Percentiles rank a stretch among this genome's conserved stretches.
Conservation (phyloP, 164 flowering plant genomes). For the Chimonanthus salicifolius region DNA sequence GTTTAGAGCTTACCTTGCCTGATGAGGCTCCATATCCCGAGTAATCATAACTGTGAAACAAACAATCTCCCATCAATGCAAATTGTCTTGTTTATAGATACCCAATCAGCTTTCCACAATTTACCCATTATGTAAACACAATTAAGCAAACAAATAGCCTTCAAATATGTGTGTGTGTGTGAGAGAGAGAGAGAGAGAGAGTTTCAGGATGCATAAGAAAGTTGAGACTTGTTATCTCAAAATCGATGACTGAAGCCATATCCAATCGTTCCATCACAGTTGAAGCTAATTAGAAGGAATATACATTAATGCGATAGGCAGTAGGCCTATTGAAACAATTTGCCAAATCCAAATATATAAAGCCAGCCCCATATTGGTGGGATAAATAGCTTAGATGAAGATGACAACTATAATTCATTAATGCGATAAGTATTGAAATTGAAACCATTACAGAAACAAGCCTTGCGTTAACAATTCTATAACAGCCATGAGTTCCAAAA, state of each 20-base stretch:
- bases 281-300: not conserved
- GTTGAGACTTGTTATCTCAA: not conserved
- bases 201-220: not conserved
- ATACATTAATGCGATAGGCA: not conserved
- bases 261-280: not conserved
- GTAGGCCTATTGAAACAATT: not conserved
- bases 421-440: no score
- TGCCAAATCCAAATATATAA: not conserved
- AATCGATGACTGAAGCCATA: not conserved
- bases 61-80: constrained; percentile 9
- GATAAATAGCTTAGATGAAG: not conserved
- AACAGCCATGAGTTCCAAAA: no score
- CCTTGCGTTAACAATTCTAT: no score
- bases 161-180: not conserved
- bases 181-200: not conserved
- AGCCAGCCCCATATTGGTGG: not conserved
- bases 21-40: constrained; percentile 93
- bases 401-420: no score
- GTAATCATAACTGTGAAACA: constrained; percentile 82
- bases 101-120: not conserved
- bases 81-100: not conserved
- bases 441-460: no score
- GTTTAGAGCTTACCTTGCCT: constrained; percentile 59
- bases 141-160: no score
- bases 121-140: no score